Evolutionary conservation across 805 yeast genomes (phyloP), one percentile per base, ranked within the genome.

Genomic region (Yarrowia porcina): DNA sequence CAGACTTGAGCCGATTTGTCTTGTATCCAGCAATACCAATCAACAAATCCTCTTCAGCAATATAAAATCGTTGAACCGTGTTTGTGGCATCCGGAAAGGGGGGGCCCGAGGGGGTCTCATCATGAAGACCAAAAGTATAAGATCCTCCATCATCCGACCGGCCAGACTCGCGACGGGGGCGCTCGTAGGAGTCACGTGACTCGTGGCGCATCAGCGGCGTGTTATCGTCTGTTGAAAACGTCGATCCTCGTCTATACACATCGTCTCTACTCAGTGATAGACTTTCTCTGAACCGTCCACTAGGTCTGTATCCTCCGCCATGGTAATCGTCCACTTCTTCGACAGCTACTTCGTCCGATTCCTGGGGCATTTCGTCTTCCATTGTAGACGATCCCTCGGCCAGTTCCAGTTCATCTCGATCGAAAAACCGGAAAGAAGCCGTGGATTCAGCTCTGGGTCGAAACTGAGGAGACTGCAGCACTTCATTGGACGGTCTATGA

Each of bases 11-110:
- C 52, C 70, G 70, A 12, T 86, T 82, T 15, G 85, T 82, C 61
- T 74, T 74, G 73, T 89, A 94, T 4, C 98, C 98, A 0, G 97
- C 99, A 66, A 94, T 88, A 65, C 96, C 97, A 65, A 94, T 83
- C 12, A 93, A 93, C 70, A 94, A 77, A 76, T 94, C 99, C 72
- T 94, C 99, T 73, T 94, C 98, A 0, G 97, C 92, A 65, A 94
- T 82, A 73, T 93, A 94, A 73, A 89, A 90, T 64, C 97, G 80
- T 74, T 94, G 99, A 64, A 59, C 54, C 15, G 54, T 61, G 42
- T 59, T 59, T 1, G 32, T 23, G 18, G 54, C 63, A 17, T 59
- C 54, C 2, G 54, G 63, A 15, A 59, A 59, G 6, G 63, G 42
- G 8, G 52, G 54, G 1, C 54, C 63, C 1, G 44, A 6, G 7